A percentile compares a stretch with the other conserved stretches of the same genome.
Conservation (phyloP, 352 stramenopile species). For the Blastocystis hominis region DNA sequence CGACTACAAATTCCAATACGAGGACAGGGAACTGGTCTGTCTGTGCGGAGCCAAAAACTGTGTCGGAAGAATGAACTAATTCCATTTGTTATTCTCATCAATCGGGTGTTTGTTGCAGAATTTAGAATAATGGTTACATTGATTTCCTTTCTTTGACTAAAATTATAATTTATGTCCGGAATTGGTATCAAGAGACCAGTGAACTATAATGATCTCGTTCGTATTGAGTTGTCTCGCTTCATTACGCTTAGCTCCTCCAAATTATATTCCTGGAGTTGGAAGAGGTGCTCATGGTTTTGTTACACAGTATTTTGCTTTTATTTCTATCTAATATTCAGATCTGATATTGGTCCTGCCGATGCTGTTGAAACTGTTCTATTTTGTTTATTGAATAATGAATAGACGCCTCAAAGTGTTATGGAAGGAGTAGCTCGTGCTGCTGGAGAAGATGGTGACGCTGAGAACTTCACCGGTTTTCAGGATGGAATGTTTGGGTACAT, state of each 20-base stretch:
- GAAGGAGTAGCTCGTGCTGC: conserved; percentile 60
- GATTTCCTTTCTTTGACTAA: neutral
- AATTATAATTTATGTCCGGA: conserved; percentile 23
- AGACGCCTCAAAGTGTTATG: conserved; percentile 39
- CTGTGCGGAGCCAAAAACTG: conserved; percentile 4
- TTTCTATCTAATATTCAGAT: conserved; percentile 62
- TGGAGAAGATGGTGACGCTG: conserved; percentile 79
- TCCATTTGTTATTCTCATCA: neutral
- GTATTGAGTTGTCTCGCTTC: neutral
- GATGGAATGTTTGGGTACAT: conserved; percentile 60
- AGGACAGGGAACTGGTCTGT: conserved; percentile 28
- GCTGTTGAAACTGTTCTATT: conserved; percentile 65
- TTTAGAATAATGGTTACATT: neutral
- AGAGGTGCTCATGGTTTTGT: conserved; percentile 89
- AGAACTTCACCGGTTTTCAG: conserved; percentile 78
- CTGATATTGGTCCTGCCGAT: conserved; percentile 82
- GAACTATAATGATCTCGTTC: conserved; percentile 15
- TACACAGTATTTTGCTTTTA: conserved; percentile 64
- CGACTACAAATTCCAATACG: conserved; percentile 56
- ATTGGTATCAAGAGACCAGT: neutral
- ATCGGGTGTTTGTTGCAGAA: neutral
- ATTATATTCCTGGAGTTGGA: conserved; percentile 87
- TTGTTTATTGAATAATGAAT: conserved; percentile 58
- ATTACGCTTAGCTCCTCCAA: conserved; percentile 69
- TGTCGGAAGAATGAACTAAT: conserved; percentile 1